These are phyloP conservation scores for Neurospora africana DNA, from an alignment of 495 filamentous ascomycete genomes.

Conservation along the genomic window DNA sequence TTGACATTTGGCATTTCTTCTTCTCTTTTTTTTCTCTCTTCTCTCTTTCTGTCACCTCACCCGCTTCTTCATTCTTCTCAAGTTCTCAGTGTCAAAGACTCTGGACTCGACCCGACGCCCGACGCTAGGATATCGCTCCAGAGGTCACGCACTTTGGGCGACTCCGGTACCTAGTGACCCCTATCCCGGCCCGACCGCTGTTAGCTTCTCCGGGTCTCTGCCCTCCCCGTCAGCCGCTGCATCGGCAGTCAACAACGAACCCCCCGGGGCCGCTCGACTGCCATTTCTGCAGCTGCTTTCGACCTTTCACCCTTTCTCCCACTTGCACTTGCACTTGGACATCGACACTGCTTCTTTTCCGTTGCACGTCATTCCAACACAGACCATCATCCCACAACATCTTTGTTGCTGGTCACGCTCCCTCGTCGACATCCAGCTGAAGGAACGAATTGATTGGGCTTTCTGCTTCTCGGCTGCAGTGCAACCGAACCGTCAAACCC, in stretches of 20 bases:
- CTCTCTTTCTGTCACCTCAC: background rate
- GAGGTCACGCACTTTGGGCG: background rate
- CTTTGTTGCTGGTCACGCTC: background rate
- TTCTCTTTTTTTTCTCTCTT: background rate
- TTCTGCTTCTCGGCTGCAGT: background rate
- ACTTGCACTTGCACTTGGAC: background rate
- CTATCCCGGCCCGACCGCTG: background rate
- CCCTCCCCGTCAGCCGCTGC: background rate
- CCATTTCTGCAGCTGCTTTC: background rate
- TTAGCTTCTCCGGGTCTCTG: background rate
- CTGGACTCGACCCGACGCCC: background rate
- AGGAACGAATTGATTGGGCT: background rate
- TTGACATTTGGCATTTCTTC: background rate
- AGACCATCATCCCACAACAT: background rate
- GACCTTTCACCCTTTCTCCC: background rate
- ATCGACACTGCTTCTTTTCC: background rate
- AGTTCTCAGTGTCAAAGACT: background rate
- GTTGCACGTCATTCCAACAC: background rate
- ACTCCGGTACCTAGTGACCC: background rate
- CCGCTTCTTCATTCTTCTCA: background rate
- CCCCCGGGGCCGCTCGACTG: background rate
- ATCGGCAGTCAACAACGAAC: background rate
- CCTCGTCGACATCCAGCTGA: background rate
- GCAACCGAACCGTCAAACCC: background rate
- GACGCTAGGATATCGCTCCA: background rate